Conservation (phyloP, 441 rosid species). For the Erysimum cheiri region DNA sequence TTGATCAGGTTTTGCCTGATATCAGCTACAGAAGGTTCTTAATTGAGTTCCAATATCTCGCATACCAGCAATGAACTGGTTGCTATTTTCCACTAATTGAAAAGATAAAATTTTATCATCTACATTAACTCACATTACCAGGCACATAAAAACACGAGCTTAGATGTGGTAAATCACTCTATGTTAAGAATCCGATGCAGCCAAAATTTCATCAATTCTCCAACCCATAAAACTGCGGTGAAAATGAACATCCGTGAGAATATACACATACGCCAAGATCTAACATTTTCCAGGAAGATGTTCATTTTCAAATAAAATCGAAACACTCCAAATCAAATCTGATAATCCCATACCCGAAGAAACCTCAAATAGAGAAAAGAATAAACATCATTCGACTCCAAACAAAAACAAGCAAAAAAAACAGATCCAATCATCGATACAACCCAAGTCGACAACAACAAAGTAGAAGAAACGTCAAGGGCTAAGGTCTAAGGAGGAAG, state of each 20-base stretch:
- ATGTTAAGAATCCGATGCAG: constrained; percentile 29
- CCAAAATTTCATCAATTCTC: constrained; percentile 30
- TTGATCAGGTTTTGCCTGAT: constrained; percentile 9
- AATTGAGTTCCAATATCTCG: constrained; percentile 12
- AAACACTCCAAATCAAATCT: constrained; percentile 18
- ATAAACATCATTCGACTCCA: background rate
- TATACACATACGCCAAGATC: constrained; percentile 25
- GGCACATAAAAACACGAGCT: constrained; percentile 38
- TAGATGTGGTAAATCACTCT: constrained; percentile 23
- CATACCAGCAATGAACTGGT: background rate
- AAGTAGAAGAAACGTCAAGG: constrained; percentile 12
- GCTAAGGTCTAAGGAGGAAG: constrained; percentile 2
- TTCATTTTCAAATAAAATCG: constrained; percentile 7
- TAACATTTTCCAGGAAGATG: constrained; percentile 25
- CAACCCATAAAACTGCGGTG: constrained; percentile 35
- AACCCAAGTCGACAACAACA: constrained; percentile 27
- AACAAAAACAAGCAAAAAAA: background rate
- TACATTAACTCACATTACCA: constrained; percentile 29
- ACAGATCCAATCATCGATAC: constrained; percentile 42
- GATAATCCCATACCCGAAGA: constrained; percentile 1
- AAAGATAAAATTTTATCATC: constrained; percentile 4
- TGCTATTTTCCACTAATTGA: background rate
- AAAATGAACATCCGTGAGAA: constrained; percentile 32
- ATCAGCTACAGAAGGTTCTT: background rate
- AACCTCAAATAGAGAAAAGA: constrained; percentile 20